A percentile compares a stretch with the other conserved stretches of the same genome.
These are phyloP conservation scores for Pulveroboletus sp. DNA, from an alignment of 768 basidiomycete genomes.

Conservation along the genomic window DNA sequence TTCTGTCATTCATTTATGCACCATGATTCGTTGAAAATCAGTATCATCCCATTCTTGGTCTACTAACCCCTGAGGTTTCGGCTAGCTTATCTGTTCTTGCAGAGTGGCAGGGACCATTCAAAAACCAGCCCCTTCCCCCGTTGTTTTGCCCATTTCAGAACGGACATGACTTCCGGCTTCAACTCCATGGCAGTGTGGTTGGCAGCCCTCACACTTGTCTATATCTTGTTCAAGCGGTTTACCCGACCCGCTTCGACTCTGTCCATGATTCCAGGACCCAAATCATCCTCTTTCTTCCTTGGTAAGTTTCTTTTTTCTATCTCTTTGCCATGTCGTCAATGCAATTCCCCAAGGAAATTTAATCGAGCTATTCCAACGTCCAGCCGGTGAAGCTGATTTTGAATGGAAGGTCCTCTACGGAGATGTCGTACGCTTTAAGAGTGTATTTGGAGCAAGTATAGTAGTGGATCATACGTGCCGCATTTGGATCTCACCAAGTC, in stretches of 20 bases:
- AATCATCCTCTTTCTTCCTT: constrained; percentile 19
- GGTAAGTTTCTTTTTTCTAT: constrained; percentile 1
- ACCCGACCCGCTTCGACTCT: constrained; percentile 11
- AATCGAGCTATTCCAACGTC: too few species aligned
- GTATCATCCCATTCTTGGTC: too few species aligned
- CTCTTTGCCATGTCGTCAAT: constrained; percentile 20
- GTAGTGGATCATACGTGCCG: constrained; percentile 8
- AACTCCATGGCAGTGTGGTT: background rate
- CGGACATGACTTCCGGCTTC: constrained; percentile 9
- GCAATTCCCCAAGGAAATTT: background rate
- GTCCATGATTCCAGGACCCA: constrained; percentile 17
- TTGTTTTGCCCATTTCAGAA: too few species aligned
- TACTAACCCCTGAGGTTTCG: too few species aligned
- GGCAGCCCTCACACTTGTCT: constrained; percentile 6
- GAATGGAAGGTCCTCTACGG: too few species aligned
- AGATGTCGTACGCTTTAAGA: constrained; percentile 19
- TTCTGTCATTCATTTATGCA: too few species aligned
- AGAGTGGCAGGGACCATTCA: too few species aligned
- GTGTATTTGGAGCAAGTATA: background rate
- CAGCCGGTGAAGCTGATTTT: too few species aligned
- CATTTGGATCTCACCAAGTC: background rate
- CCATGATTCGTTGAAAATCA: too few species aligned
- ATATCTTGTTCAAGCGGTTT: background rate
- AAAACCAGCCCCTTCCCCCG: too few species aligned
- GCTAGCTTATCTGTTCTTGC: too few species aligned